These are phyloP conservation scores for Globisporangium parvum DNA, from an alignment of 352 stramenopile species.

Conservation along the genomic window DNA sequence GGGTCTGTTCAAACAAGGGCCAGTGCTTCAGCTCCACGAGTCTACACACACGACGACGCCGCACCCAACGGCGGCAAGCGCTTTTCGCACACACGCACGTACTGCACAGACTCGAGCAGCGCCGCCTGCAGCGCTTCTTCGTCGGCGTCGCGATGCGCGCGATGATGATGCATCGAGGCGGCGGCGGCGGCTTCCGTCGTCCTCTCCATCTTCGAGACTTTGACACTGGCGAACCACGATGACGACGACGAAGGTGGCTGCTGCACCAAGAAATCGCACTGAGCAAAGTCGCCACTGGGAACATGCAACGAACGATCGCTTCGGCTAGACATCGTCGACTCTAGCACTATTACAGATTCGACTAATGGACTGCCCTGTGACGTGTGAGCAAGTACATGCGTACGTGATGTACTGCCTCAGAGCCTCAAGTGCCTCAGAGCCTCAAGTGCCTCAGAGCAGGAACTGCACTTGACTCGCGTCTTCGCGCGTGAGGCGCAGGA, in stretches of 20 bases:
- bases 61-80: too few species aligned
- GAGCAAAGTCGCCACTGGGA: not conserved
- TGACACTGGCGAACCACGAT: too few species aligned
- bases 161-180: too few species aligned
- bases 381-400: too few species aligned
- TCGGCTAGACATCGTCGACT: not conserved
- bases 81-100: slow-evolving; percentile 4
- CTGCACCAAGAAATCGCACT: not conserved
- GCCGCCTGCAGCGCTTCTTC: slow-evolving; percentile 64
- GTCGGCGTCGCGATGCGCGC: slow-evolving; percentile 49
- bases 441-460: slow-evolving; percentile 49
- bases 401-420: too few species aligned
- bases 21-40: not conserved
- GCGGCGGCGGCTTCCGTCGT: too few species aligned
- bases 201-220: too few species aligned
- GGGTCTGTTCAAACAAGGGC: slow-evolving; percentile 20
- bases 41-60: not conserved
- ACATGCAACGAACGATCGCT: not conserved
- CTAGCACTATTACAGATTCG: not conserved
- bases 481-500: slow-evolving; percentile 67
- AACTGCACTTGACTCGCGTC: slow-evolving; percentile 83
- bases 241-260: not conserved
- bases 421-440: too few species aligned
- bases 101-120: slow-evolving; percentile 58
- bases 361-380: not conserved